Percentiles rank a stretch among this genome's conserved stretches.
Evolutionary conservation across 345 rosid genomes (phyloP).

Genomic region (Alliaria petiolata): DNA sequence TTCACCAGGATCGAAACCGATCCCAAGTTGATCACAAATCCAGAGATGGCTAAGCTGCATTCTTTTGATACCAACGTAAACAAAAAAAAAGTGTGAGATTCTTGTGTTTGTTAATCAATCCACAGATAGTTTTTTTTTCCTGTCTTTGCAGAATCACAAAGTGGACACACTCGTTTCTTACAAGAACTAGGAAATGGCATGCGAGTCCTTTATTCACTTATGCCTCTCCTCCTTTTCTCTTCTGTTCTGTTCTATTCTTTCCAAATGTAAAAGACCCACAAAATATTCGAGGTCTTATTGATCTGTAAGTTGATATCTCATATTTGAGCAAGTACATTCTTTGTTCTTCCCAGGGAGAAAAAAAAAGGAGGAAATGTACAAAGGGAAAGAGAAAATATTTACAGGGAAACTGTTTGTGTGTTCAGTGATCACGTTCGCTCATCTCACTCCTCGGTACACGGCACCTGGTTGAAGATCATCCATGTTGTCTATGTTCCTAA

Average conservation of each 20-base stretch:
- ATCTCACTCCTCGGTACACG: constrained; percentile 69
- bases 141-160: neutral
- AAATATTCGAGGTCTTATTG: neutral
- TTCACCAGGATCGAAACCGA: too few species aligned
- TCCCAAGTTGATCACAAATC: too few species aligned
- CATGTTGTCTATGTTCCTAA: constrained; percentile 75
- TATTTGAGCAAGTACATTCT: constrained; percentile 16
- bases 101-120: neutral
- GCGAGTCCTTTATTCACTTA: neutral
- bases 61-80: neutral
- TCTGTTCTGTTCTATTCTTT: neutral
- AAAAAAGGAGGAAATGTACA: constrained; percentile 14
- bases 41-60: neutral
- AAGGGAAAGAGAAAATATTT: neutral
- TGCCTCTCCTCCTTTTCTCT: neutral
- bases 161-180: constrained; percentile 67
- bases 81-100: neutral
- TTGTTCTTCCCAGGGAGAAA: neutral
- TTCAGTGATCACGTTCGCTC: constrained; percentile 28
- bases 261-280: neutral
- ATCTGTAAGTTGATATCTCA: neutral
- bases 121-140: neutral
- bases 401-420: neutral
- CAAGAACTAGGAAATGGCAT: constrained; percentile 31
- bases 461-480: constrained; percentile 87